Evolutionary conservation across 495 filamentous ascomycete genomes (phyloP), one percentile per base, ranked within the genome.

Genomic region (Astrocystis sublimbata): DNA sequence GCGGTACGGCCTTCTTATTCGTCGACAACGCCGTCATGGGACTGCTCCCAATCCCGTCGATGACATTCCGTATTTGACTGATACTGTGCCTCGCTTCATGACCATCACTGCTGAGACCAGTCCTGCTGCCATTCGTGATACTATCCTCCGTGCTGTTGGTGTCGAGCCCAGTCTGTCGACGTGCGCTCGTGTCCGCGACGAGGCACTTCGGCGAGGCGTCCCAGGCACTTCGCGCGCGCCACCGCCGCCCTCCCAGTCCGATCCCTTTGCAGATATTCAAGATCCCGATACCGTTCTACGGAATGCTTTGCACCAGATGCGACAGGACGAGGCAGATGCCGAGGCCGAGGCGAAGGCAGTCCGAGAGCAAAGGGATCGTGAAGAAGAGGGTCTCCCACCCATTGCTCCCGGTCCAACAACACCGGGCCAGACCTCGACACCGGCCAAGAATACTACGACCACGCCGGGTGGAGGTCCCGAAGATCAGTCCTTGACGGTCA

Each of bases 281-380:
- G 79, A 82, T 56, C 77, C 79, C 12, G 79, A 82, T 19, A 73
- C 80, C 1, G 78, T 80, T 15, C 72, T 82, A 0, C 79, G 80
- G 55, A 81, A 81, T 56, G 79, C 79, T 23, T 69, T 82, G 17
- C 76, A 74, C 28, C 72, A 72, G 42, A 68, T 80, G 42, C 79
- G 81, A 56, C 75, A 81, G 58, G 78, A 80, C 40, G 79, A 82
- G 50, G 77, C 78, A 21, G 78, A 79, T 51, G 79, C 78, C 15
- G 79, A 82, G 50, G 77, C 76, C 2, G 73, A 78, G 38, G 77
- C 78, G 13, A 77, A 76, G 9, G 74, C 66, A 10, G 76, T 68
- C 6, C 69, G 78, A 12, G 78, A 82, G 49, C 76, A 79, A 47
- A 72, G 75, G 50, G 75, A 80, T 40, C 69, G 78, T 54, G 72